These are phyloP conservation scores for Noccaea bulbosa DNA, from an alignment of 345 rosid species.

Conservation along the genomic window DNA sequence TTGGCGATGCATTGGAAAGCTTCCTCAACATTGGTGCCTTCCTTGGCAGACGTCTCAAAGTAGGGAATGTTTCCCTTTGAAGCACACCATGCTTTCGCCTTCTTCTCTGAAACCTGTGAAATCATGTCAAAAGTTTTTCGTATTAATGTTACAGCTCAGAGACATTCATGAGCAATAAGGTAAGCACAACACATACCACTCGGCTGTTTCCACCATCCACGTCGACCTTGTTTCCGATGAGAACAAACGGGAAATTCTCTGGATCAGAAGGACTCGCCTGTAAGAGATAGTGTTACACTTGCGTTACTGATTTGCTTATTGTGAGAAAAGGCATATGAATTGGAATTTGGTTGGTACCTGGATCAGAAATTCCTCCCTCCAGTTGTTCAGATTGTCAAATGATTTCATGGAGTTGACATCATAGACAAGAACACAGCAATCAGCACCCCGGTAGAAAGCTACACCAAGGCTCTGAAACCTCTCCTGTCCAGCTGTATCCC, in stretches of 20 bases:
- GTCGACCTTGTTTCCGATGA: constrained; percentile 87
- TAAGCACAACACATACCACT: constrained; percentile 64
- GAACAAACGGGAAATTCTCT: constrained; percentile 94
- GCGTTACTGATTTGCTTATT: constrained; percentile 12
- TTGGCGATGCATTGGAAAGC: constrained; percentile 96
- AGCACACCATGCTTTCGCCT: constrained; percentile 97
- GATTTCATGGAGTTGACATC: constrained; percentile 87
- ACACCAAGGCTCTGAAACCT: constrained; percentile 97
- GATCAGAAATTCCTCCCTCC: constrained; percentile 86
- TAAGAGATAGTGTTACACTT: constrained; percentile 21
- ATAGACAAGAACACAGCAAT: constrained; percentile 89
- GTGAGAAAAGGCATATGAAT: background rate
- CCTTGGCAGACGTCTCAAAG: constrained; percentile 99
- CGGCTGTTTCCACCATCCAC: constrained; percentile 93
- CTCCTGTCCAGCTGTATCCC: constrained; percentile 97
- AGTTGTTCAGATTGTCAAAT: constrained; percentile 79
- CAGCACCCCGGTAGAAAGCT: constrained; percentile 85
- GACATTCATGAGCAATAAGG: background rate
- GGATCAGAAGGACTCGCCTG: constrained; percentile 98
- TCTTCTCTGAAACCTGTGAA: constrained; percentile 87
- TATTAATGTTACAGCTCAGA: background rate
- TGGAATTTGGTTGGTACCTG: constrained; percentile 50
- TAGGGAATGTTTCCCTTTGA: constrained; percentile 96
- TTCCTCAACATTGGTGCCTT: constrained; percentile 94
- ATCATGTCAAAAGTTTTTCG: background rate